Base-by-base conservation (phyloP, 108 stramenopile genomes). In the Skeletonema marinoi region DNA sequence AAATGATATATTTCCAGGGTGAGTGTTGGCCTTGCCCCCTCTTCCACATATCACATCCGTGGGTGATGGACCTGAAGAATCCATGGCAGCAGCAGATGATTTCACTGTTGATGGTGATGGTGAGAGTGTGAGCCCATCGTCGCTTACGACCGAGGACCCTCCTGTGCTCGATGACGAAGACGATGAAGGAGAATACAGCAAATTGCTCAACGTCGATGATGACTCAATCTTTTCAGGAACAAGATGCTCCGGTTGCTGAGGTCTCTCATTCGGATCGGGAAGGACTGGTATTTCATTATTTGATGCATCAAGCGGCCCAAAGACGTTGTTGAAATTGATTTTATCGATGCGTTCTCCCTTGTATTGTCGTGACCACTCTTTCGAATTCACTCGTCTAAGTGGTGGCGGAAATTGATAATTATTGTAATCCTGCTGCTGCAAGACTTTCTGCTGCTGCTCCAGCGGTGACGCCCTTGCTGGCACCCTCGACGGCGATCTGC, bases 261-360 rank as follows among this genome's bases (percentile, higher is more conserved):
- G 10, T 42, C 3, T 0, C 19, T 51, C 13, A 29, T 56, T 29
- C 4, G 54, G 54, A 29, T 56, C 54, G 2, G 70, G 70, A 44
- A 81, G 65, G 1, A 31, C 60, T 19, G 80, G 80, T 51, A 81
- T 81, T n/a, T 81, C 80, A 44, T 81, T 81, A 56, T 71, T 31
- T 6, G 42, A 32, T 67, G 70, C 65, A 14, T 61, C 64, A 6
- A 60, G 32, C 8, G 69, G 68, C 12, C 80, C 80, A 60, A 81
- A 81, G 7, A 81, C 66, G 32, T 81, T 81, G 65, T 81, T 66
- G 66, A 70, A 81, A 48, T 81, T 81, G n/a, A 81, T 81, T 65
- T 81, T 81, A 46, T 81, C 80, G 33, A 81, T 81, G 39, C 80
- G 60, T 60, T 81, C 80, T 46, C 60, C 58, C 39, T 75, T 74